These are phyloP conservation scores for Volutella citrinella DNA, from an alignment of 2,329 filamentous ascomycete species.

Conservation along the genomic window DNA sequence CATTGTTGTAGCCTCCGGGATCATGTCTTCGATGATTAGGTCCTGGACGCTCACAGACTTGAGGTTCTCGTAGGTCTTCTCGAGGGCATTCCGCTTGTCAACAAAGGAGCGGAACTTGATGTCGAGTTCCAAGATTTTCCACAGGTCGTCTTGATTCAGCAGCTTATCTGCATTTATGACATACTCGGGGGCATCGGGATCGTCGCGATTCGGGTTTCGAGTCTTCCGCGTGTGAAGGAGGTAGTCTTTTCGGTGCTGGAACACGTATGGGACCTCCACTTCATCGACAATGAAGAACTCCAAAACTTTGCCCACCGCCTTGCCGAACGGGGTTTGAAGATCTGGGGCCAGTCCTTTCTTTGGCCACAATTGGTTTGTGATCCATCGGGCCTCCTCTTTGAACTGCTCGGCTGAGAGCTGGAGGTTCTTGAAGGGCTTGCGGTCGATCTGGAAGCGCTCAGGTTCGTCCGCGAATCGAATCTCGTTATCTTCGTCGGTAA, in stretches of 20 bases:
- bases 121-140: conserved; percentile 92
- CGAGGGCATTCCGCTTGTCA: conserved; percentile 85
- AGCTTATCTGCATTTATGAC: conserved; percentile 81
- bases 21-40: conserved; percentile 74
- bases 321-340: conserved; percentile 78
- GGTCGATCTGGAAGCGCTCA: conserved; percentile 89
- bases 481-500: conserved; percentile 91
- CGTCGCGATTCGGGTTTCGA: conserved; percentile 57
- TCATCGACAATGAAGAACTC: conserved; percentile 95
- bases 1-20: conserved; percentile 77
- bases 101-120: conserved; percentile 91
- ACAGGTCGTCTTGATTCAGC: conserved; percentile 87
- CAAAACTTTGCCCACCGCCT: conserved; percentile 85
- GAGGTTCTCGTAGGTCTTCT: conserved; percentile 74
- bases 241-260: conserved; percentile 97
- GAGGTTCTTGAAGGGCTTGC: conserved; percentile 81
- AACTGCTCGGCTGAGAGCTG: conserved; percentile 81
- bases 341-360: conserved; percentile 75
- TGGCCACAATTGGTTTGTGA: conserved; percentile 83
- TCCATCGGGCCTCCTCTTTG: conserved; percentile 88
- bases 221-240: conserved; percentile 83
- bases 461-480: conserved; percentile 89
- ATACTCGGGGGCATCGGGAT: conserved; percentile 69
- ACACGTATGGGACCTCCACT: conserved; percentile 95
- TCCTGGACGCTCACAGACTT: conserved; percentile 66